phyloP scores from a whole-genome alignment of 2,329 filamentous ascomycete species.

The Seiridium unicorne region DNA sequence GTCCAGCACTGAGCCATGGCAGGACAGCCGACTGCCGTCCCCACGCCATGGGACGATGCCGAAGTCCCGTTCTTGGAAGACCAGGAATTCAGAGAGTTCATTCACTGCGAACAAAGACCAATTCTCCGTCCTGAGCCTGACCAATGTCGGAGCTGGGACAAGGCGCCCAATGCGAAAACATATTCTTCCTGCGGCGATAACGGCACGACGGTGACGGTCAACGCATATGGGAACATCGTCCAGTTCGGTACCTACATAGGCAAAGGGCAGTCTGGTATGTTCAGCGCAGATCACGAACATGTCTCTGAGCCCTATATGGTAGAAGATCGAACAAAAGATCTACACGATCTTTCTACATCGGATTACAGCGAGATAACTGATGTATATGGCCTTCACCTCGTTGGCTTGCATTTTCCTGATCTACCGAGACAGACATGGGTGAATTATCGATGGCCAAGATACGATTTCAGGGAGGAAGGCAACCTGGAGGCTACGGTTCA shows the following conservation, averaged over 20 bases:
- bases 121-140: not conserved
- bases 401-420: not conserved
- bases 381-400: not conserved
- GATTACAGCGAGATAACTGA: not conserved
- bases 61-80: not conserved
- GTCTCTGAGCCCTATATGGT: not conserved
- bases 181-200: conserved; percentile 7
- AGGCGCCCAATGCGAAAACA: not conserved
- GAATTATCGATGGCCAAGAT: not conserved
- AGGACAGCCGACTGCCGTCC: no score
- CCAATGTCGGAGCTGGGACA: not conserved
- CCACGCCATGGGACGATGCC: not conserved
- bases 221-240: conserved; percentile 8
- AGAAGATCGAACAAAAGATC: not conserved
- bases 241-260: conserved; percentile 10
- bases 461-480: not conserved
- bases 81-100: not conserved
- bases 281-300: conserved; percentile 6
- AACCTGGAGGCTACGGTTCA: not conserved
- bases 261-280: conserved; percentile 1
- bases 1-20: no score
- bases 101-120: not conserved
- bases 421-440: not conserved
- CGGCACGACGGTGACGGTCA: conserved; percentile 12
- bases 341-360: not conserved